Base-by-base conservation (phyloP, 345 rosid species). In the Hibiscus syriacus region DNA sequence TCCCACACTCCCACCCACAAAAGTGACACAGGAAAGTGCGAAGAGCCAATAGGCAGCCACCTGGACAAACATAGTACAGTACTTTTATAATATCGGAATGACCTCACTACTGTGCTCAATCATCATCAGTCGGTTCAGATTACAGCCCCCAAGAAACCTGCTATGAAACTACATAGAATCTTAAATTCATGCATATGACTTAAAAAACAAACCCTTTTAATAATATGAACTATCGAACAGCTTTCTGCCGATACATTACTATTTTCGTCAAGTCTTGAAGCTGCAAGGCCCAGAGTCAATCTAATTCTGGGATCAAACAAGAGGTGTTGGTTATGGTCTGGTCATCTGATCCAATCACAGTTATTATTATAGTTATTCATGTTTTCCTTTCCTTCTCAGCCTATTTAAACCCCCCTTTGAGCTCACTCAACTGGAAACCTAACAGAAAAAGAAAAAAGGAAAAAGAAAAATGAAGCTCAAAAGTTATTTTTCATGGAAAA, bases 271-370 rank as follows among this genome's bases (percentile, higher is more conserved):
- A 63, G 52, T 43, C 23, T 25, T 25, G 27, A 50, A 12, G 54
- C 49, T 49, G 67, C 34, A 53, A 12, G 54, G 39, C 54, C 8
- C 55, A 45, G 45, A 64, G 54, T 64, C 54, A 45, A 45, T 45
- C 36, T n/a, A 64, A 14, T 45, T 64, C 17, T n/a, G 53, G 53
- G 53, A 48, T 48, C 53, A 17, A 48, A 48, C n/a, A 41, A 62
- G 66, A 41, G 43, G 30, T n/a, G 66, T 61, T 61, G 50, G 30
- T 39, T 39, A 39, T 14, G 5, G 66, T 62, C 49, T 23, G 20
- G 5, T 20, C 55, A 52, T 52, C 27, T 61, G 13, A 61, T 61
- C 30, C 50, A 61, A 60, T 23, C 66, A 39, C 30, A 38, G 38
- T 19, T 50, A 2, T 19, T 50, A 36, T 36, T 38, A 2, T 19